phyloP scores from a whole-genome alignment of 495 filamentous ascomycete genomes.

The Venustampulla echinocandica region DNA sequence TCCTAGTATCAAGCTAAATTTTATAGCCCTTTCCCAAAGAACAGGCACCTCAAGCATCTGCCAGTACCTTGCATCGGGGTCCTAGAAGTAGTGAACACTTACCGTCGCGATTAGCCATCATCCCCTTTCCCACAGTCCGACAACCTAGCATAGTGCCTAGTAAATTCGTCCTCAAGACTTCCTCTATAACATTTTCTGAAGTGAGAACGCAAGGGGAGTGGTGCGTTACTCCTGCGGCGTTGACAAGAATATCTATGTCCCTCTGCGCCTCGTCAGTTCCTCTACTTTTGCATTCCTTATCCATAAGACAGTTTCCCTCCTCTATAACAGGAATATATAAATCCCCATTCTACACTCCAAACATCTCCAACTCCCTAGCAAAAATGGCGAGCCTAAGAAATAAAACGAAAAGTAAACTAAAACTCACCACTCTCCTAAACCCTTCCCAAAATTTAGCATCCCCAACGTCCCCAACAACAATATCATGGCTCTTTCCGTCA shows the following conservation, averaged over 20 bases:
- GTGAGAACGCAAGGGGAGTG: slow-evolving; percentile 46
- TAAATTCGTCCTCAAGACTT: slow-evolving; percentile 59
- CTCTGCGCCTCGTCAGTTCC: slow-evolving; percentile 8
- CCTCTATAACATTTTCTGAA: slow-evolving; percentile 30
- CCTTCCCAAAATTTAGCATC: slow-evolving; percentile 36
- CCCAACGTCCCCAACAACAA: slow-evolving; percentile 42
- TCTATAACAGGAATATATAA: too few relatives aligned
- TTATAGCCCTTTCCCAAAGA: neutral
- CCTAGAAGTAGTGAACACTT: slow-evolving; percentile 3
- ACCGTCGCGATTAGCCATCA: slow-evolving; percentile 36
- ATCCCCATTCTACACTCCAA: too few relatives aligned
- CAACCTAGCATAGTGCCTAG: slow-evolving; percentile 60
- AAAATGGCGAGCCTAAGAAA: neutral
- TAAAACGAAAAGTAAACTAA: neutral
- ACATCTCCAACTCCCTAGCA: neutral
- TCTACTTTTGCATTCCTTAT: too few relatives aligned
- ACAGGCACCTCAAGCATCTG: too few relatives aligned
- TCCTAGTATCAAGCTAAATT: neutral
- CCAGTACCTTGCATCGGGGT: too few relatives aligned
- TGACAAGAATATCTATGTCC: slow-evolving; percentile 54
- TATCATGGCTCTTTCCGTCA: slow-evolving; percentile 13
- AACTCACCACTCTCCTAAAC: slow-evolving; percentile 19
- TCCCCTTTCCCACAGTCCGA: slow-evolving; percentile 41
- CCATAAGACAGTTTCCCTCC: too few relatives aligned
- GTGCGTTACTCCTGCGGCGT: slow-evolving; percentile 65